These are phyloP conservation scores for Penicillium sp. DNA, from an alignment of 2,329 filamentous ascomycete genomes.

Conservation along the genomic window DNA sequence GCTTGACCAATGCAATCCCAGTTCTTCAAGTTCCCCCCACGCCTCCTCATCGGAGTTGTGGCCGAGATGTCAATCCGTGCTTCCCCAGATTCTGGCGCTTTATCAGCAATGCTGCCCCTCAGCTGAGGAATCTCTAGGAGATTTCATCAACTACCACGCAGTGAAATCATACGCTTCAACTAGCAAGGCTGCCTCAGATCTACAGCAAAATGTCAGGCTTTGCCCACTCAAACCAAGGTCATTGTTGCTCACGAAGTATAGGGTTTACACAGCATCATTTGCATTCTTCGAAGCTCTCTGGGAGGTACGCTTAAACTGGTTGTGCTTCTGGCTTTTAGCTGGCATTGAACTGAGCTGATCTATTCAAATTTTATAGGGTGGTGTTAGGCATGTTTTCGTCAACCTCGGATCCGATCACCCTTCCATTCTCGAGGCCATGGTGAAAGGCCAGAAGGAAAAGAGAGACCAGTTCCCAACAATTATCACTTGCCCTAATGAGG, in stretches of 20 bases:
- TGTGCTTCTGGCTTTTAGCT: not conserved
- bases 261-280: constrained; percentile 69
- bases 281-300: constrained; percentile 82
- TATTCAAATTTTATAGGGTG: constrained; percentile 37
- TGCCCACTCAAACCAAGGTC: not conserved
- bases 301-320: constrained; percentile 60
- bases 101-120: constrained; percentile 5
- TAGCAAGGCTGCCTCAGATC: not conserved
- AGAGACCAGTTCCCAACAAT: constrained; percentile 68
- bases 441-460: constrained; percentile 71
- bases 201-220: constrained; percentile 4
- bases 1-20: not conserved
- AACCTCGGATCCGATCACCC: constrained; percentile 65
- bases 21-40: constrained; percentile 10
- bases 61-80: constrained; percentile 12
- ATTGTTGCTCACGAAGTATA: constrained; percentile 10
- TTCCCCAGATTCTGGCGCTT: constrained; percentile 8
- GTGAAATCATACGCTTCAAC: not conserved
- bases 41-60: constrained; percentile 20
- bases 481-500: constrained; percentile 80
- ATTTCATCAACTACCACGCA: not conserved
- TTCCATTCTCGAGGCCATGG: constrained; percentile 77
- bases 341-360: not conserved
- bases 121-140: not conserved
- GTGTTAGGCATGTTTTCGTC: constrained; percentile 55